Conservation (phyloP, 108 stramenopile species). For the Ochromonas danica region DNA sequence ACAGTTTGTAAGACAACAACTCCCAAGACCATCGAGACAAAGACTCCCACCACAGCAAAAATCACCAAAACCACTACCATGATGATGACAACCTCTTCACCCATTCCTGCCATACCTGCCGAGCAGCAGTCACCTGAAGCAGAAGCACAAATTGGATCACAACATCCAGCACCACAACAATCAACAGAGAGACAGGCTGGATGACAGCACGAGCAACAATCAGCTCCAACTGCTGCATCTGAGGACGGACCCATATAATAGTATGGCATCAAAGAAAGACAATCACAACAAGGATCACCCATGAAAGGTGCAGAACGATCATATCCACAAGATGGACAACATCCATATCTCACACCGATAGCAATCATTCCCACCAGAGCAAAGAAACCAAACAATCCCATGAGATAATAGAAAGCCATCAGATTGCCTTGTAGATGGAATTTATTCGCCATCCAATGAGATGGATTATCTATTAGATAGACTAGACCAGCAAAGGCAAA, state of each 20-base stretch:
- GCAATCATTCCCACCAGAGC: constrained; percentile 18
- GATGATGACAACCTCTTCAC: constrained; percentile 1
- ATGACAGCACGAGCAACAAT: constrained; percentile 19
- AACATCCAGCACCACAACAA: constrained; percentile 5
- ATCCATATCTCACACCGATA: background rate
- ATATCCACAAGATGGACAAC: background rate
- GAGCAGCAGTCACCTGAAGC: background rate
- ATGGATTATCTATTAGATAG: background rate
- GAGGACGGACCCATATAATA: background rate
- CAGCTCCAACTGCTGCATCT: background rate
- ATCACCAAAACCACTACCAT: constrained; percentile 17
- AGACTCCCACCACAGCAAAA: constrained; percentile 19
- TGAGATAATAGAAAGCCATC: background rate
- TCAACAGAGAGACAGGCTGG: background rate
- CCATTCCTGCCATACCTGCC: background rate
- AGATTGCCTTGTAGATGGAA: background rate
- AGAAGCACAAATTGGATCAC: background rate
- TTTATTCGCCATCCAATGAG: background rate
- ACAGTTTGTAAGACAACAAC: constrained; percentile 15
- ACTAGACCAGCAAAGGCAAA: background rate
- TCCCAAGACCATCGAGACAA: constrained; percentile 19
- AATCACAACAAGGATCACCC: background rate
- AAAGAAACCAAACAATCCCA: background rate
- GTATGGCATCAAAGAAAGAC: background rate
- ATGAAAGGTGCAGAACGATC: background rate